phyloP scores from a whole-genome alignment of 257 asterid species.

The Plantago major region DNA sequence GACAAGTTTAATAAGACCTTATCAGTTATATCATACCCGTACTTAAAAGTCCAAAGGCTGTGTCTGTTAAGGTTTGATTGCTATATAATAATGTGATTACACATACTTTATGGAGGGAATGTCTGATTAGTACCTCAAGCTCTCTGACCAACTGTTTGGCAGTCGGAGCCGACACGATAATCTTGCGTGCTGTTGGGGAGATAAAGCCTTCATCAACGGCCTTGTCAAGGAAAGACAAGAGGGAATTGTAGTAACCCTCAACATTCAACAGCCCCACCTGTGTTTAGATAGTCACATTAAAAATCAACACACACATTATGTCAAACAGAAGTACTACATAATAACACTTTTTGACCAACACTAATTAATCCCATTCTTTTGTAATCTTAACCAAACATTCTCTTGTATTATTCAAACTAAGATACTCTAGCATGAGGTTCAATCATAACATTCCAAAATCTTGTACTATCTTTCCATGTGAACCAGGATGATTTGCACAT shows the following conservation, averaged over 20 bases:
- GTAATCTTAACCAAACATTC: neutral
- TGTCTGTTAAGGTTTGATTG: no score
- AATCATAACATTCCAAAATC: slow-evolving; percentile 22
- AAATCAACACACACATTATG: slow-evolving; percentile 12
- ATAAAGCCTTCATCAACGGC: slow-evolving; percentile 98
- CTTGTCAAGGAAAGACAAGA: slow-evolving; percentile 56
- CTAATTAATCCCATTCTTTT: slow-evolving; percentile 9
- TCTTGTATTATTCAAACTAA: slow-evolving; percentile 18
- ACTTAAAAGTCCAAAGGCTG: no score
- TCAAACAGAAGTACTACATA: slow-evolving; percentile 1
- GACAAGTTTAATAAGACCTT: no score
- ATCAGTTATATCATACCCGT: no score
- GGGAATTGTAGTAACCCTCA: slow-evolving; percentile 84
- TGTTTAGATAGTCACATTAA: slow-evolving; percentile 13
- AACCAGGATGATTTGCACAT: slow-evolving; percentile 20
- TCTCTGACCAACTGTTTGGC: slow-evolving; percentile 61
- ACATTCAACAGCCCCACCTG: slow-evolving; percentile 96
- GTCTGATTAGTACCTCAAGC: slow-evolving; percentile 57
- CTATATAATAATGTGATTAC: no score
- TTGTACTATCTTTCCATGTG: slow-evolving; percentile 26
- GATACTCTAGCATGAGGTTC: slow-evolving; percentile 16
- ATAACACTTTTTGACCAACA: slow-evolving; percentile 15
- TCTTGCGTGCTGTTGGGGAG: slow-evolving; percentile 85
- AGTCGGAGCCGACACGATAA: slow-evolving; percentile 86
- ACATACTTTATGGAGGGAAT: no score